Conservation (phyloP, 78 protist genomes). For the Isochrysis galbana region DNA sequence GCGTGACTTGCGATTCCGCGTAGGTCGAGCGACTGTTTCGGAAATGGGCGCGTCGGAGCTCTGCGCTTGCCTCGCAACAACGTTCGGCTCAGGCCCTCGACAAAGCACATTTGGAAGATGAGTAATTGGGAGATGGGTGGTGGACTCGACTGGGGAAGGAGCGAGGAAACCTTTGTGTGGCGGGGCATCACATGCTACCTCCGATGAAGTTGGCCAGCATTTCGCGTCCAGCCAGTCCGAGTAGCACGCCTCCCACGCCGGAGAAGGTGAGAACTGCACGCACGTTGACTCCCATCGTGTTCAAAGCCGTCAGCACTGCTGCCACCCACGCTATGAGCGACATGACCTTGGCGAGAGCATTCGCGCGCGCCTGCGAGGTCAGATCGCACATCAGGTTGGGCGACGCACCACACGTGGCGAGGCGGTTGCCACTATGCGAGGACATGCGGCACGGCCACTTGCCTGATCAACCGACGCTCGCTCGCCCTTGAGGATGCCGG, state of each 20-base stretch:
- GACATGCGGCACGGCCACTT: background rate
- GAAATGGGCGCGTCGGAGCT: too few species aligned
- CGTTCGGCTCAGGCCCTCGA: too few species aligned
- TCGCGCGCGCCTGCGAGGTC: background rate
- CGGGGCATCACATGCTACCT: too few species aligned
- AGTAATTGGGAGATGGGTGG: too few species aligned
- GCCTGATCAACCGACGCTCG: background rate
- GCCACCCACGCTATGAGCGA: background rate
- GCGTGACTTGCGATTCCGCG: too few species aligned
- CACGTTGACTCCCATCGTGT: background rate
- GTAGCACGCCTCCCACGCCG: background rate
- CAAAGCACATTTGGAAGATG: too few species aligned
- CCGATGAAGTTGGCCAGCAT: background rate
- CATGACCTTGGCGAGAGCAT: background rate
- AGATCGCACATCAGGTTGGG: background rate
- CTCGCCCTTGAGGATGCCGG: background rate
- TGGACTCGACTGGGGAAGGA: too few species aligned
- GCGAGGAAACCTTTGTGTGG: too few species aligned
- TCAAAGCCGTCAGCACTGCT: background rate
- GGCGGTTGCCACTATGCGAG: background rate
- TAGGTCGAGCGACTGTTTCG: too few species aligned
- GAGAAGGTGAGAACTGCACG: background rate
- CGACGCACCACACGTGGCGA: background rate
- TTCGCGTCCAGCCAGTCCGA: conserved; percentile 5
- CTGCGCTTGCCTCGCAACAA: too few species aligned